phyloP scores from a whole-genome alignment of 2,329 filamentous ascomycete species.

The Aspergillus intermedius region DNA sequence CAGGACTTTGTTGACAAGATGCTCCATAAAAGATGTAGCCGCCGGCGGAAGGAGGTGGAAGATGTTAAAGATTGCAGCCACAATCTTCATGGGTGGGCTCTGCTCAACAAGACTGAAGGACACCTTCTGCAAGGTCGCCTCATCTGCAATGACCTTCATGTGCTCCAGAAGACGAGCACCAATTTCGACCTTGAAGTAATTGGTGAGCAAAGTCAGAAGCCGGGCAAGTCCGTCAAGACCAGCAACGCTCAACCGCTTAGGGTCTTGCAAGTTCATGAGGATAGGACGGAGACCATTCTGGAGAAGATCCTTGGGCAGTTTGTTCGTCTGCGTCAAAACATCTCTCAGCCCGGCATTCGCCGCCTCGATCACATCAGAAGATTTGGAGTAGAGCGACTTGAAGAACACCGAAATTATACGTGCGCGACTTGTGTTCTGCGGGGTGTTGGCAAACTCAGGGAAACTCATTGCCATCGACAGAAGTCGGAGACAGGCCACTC shows the following conservation, averaged over 20 bases:
- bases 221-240: slow-evolving; percentile 87
- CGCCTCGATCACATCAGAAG: slow-evolving; percentile 83
- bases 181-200: slow-evolving; percentile 99
- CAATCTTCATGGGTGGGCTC: slow-evolving; percentile 85
- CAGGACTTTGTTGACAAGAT: slow-evolving; percentile 82
- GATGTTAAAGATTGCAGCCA: slow-evolving; percentile 90
- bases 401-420: slow-evolving; percentile 93
- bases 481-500: slow-evolving; percentile 88
- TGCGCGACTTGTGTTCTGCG: slow-evolving; percentile 56
- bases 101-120: slow-evolving; percentile 95
- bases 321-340: slow-evolving; percentile 80
- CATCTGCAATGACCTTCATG: slow-evolving; percentile 82
- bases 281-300: slow-evolving; percentile 92
- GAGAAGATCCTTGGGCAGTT: slow-evolving; percentile 88
- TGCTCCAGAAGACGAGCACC: slow-evolving; percentile 89
- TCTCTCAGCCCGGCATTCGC: slow-evolving; percentile 85
- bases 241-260: slow-evolving; percentile 79
- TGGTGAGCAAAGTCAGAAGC: slow-evolving; percentile 83
- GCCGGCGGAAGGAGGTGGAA: slow-evolving; percentile 92
- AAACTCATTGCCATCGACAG: slow-evolving; percentile 90
- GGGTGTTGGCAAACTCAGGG: slow-evolving; percentile 77
- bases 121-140: slow-evolving; percentile 72
- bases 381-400: slow-evolving; percentile 92
- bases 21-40: slow-evolving; percentile 84
- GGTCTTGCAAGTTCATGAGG: slow-evolving; percentile 91